Conservation (phyloP, 306 rosid genomes). For the Prinsepia uniflora region DNA sequence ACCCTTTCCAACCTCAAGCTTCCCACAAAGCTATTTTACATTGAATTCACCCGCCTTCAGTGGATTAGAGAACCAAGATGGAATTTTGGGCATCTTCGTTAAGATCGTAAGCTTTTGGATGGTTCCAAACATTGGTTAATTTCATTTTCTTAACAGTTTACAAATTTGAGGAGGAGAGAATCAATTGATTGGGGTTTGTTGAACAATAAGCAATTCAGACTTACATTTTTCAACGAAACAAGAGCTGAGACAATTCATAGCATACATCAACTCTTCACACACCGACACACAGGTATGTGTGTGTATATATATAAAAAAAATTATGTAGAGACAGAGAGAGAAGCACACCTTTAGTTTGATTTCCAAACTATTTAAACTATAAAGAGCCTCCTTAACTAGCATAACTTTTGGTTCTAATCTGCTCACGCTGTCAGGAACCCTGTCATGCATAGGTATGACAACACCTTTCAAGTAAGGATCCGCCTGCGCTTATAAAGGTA, state of each 20-base stretch:
- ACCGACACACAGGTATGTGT: too few relatives aligned
- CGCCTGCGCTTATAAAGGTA: constrained; percentile 25
- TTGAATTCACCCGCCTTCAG: not conserved
- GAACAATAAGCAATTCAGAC: not conserved
- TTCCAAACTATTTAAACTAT: constrained; percentile 43
- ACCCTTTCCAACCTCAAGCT: not conserved
- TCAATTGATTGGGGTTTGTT: not conserved
- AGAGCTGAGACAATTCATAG: too few relatives aligned
- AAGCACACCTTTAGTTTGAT: constrained; percentile 41
- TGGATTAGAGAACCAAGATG: not conserved
- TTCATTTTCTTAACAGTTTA: not conserved
- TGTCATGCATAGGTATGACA: constrained; percentile 34
- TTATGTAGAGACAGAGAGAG: constrained; percentile 7
- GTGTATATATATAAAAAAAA: too few relatives aligned
- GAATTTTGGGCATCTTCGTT: not conserved
- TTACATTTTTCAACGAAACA: too few relatives aligned
- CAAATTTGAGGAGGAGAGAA: not conserved
- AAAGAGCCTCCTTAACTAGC: constrained; percentile 40
- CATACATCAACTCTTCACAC: too few relatives aligned
- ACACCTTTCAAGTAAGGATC: constrained; percentile 42
- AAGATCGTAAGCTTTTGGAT: not conserved
- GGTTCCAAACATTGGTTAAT: not conserved
- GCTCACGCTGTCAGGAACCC: constrained; percentile 18
- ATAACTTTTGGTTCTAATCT: constrained; percentile 27
- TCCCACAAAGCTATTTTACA: not conserved